A percentile compares a stretch with the other conserved stretches of the same genome.
phyloP scores from a whole-genome alignment of 2,329 filamentous ascomycete species.

The Chaetomiaceae sp. region DNA sequence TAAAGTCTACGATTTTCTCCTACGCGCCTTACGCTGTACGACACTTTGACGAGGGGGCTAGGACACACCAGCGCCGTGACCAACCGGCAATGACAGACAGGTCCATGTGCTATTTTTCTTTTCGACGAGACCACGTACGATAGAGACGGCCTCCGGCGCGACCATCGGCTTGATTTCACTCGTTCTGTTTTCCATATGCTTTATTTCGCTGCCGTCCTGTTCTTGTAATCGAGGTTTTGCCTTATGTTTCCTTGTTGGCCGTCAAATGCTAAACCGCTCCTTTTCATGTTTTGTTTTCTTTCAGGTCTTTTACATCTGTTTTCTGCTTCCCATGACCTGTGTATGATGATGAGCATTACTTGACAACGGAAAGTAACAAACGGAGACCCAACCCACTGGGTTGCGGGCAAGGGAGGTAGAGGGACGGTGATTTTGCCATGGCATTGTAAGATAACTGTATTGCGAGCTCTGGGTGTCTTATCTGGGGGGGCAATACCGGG shows the following conservation, averaged over 20 bases:
- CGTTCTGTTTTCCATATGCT: not conserved
- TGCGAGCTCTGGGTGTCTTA: not conserved
- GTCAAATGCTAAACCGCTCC: not conserved
- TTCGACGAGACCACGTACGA: constrained; percentile 3
- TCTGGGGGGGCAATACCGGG: not conserved
- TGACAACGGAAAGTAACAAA: not conserved
- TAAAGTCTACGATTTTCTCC: not conserved
- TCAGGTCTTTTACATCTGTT: not conserved
- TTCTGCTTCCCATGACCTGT: not conserved
- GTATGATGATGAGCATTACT: not conserved
- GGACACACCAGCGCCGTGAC: too few relatives aligned
- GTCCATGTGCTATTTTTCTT: not conserved
- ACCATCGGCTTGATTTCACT: not conserved
- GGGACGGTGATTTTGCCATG: too few relatives aligned
- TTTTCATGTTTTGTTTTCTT: not conserved
- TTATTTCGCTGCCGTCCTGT: too few relatives aligned
- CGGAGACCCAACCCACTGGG: too few relatives aligned
- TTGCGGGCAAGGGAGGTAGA: too few relatives aligned
- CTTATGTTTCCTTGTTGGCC: not conserved
- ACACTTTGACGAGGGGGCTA: constrained; percentile 8
- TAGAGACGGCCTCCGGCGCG: constrained; percentile 1
- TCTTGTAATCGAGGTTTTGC: too few relatives aligned
- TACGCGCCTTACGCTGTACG: constrained; percentile 13
- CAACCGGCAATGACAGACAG: too few relatives aligned
- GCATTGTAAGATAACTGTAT: constrained; percentile 6